Percentiles rank a stretch among this genome's conserved stretches.
phyloP scores from a whole-genome alignment of 2,329 filamentous ascomycete species.

The Akanthomyces dipterigenus region DNA sequence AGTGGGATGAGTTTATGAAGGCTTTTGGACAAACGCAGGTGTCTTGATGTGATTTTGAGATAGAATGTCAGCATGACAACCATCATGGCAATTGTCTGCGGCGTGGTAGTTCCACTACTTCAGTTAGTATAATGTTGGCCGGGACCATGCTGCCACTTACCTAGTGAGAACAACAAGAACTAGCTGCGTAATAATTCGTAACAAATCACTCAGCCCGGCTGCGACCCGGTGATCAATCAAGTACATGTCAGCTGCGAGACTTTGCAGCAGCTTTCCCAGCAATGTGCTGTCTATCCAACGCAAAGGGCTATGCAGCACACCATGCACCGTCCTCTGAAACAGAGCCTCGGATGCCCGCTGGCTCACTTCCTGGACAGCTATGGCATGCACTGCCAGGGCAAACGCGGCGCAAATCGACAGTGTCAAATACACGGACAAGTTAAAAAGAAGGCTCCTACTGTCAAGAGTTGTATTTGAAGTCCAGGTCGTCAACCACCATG shows the following conservation, averaged over 20 bases:
- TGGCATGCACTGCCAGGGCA: neutral
- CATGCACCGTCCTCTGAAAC: neutral
- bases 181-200: constrained; percentile 1
- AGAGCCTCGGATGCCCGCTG: constrained; percentile 3
- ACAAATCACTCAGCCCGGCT: neutral
- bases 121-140: neutral
- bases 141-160: neutral
- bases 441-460: neutral
- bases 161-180: constrained; percentile 29
- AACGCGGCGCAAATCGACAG: constrained; percentile 3
- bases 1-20: constrained; percentile 7
- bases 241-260: constrained; percentile 8
- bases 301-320: neutral
- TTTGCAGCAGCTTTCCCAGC: constrained; percentile 5
- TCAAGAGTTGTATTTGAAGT: neutral
- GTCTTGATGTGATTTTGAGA: neutral
- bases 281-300: constrained; percentile 10
- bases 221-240: constrained; percentile 10
- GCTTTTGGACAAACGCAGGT: constrained; percentile 1
- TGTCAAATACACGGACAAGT: constrained; percentile 5
- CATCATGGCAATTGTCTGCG: neutral
- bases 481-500: constrained; percentile 14
- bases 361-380: constrained; percentile 2
- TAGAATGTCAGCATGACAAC: neutral
- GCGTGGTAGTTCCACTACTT: neutral